phyloP scores from a whole-genome alignment of 2,329 filamentous ascomycete species.

The Talaromyces funiculosus region DNA sequence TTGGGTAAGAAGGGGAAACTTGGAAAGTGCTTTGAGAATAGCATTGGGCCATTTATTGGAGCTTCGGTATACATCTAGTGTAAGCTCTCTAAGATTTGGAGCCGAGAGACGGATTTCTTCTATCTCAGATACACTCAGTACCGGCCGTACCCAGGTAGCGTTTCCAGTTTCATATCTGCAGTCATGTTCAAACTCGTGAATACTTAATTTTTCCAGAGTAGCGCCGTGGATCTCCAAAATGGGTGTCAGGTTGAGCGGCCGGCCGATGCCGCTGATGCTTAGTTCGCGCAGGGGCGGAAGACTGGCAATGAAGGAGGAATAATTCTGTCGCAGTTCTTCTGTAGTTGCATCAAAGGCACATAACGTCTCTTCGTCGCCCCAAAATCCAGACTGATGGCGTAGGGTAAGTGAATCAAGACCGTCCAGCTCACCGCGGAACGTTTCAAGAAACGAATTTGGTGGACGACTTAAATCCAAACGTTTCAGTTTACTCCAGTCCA shows the following conservation, averaged over 20 bases:
- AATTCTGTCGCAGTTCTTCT: slow-evolving; percentile 1
- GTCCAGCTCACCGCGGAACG: slow-evolving; percentile 1
- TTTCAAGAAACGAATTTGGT: slow-evolving; percentile 1
- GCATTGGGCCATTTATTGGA: neutral
- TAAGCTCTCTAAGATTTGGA: slow-evolving; percentile 4
- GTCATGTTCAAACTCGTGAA: slow-evolving; percentile 7
- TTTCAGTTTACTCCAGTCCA: slow-evolving; percentile 1
- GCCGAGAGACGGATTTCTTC: neutral
- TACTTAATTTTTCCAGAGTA: slow-evolving; percentile 5
- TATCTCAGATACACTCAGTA: slow-evolving; percentile 4
- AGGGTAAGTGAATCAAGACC: slow-evolving; percentile 3
- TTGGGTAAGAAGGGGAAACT: slow-evolving; percentile 1
- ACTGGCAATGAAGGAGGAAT: slow-evolving; percentile 2
- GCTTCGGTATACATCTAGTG: slow-evolving; percentile 2
- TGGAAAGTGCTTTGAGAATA: neutral
- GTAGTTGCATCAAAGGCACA: slow-evolving; percentile 1
- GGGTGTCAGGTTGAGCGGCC: slow-evolving; percentile 1
- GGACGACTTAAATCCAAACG: neutral
- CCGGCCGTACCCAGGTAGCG: slow-evolving; percentile 3
- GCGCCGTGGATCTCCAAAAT: slow-evolving; percentile 1
- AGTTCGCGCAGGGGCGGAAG: neutral
- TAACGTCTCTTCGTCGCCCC: slow-evolving; percentile 4
- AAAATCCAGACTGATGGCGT: neutral
- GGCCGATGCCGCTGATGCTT: neutral
- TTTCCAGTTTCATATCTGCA: neutral